Conservation (phyloP, 805 yeast species). For the Barnettozyma botsteinii region DNA sequence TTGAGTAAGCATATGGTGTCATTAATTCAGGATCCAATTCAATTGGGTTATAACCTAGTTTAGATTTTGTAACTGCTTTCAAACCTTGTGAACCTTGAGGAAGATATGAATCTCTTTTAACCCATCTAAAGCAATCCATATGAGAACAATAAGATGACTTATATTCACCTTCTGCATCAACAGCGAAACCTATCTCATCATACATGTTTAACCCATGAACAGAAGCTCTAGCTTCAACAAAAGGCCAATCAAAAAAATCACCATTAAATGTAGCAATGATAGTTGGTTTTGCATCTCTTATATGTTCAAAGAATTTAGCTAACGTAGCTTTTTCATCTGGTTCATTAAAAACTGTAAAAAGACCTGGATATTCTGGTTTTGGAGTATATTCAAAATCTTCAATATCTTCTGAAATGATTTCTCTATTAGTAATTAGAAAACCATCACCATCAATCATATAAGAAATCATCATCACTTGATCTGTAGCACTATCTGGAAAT, state of each 20-base stretch:
- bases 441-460: slow-evolving; percentile 99
- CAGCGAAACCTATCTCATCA: slow-evolving; percentile 89
- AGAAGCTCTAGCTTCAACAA: slow-evolving; percentile 81
- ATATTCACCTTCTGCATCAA: slow-evolving; percentile 86
- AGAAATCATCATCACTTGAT: slow-evolving; percentile 97
- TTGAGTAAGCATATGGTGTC: slow-evolving; percentile 96
- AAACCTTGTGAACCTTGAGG: slow-evolving; percentile 99
- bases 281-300: slow-evolving; percentile 83
- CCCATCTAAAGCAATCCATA: slow-evolving; percentile 98
- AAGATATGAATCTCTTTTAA: slow-evolving; percentile 90
- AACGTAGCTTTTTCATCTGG: slow-evolving; percentile 72
- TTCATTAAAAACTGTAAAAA: slow-evolving; percentile 86
- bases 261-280: slow-evolving; percentile 98
- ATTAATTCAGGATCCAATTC: slow-evolving; percentile 96
- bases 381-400: slow-evolving; percentile 98
- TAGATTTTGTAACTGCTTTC: slow-evolving; percentile 94
- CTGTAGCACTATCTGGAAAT: slow-evolving; percentile 87
- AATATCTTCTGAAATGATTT: slow-evolving; percentile 88
- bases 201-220: slow-evolving; percentile 84
- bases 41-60: slow-evolving; percentile 92
- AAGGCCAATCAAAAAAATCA: slow-evolving; percentile 99
- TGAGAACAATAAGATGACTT: slow-evolving; percentile 90
- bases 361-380: slow-evolving; percentile 90
- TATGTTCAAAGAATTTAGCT: slow-evolving; percentile 79
- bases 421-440: slow-evolving; percentile 86